These are phyloP conservation scores for Pisolithus sp. DNA, from an alignment of 768 basidiomycete genomes.

Conservation along the genomic window DNA sequence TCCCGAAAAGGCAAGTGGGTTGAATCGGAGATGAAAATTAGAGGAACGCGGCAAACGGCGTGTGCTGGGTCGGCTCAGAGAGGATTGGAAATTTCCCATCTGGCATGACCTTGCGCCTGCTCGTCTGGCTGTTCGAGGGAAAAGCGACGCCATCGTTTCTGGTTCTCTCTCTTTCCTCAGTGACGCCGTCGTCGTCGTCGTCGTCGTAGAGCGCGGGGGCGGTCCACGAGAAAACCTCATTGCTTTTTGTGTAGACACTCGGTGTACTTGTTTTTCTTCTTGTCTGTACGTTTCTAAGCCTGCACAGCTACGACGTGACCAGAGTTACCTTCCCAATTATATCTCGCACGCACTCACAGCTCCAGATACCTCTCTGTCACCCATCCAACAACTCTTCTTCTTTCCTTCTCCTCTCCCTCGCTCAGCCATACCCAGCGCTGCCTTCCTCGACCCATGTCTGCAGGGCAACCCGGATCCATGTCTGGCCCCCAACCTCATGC, in stretches of 20 bases:
- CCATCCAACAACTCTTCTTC: conserved; percentile 2
- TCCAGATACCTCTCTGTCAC: conserved; percentile 4
- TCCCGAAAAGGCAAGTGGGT: neutral
- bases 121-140: conserved; percentile 15
- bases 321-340: conserved; percentile 12
- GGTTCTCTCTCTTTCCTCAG: neutral
- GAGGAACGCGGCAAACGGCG: conserved; percentile 21
- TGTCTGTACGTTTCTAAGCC: neutral
- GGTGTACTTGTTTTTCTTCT: too few species aligned
- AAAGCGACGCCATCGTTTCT: conserved; percentile 12
- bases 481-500: conserved; percentile 2
- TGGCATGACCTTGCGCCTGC: conserved; percentile 28
- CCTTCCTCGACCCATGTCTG: conserved; percentile 3
- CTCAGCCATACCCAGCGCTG: neutral
- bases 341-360: conserved; percentile 11
- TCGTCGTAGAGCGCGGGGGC: too few species aligned
- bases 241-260: too few species aligned
- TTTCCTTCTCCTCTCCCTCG: neutral
- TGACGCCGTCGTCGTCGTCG: neutral
- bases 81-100: conserved; percentile 30
- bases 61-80: conserved; percentile 25
- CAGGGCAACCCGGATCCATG: conserved; percentile 22
- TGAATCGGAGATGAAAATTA: neutral
- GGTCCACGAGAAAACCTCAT: too few species aligned
- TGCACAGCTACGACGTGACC: conserved; percentile 4